These are phyloP conservation scores for Aspergillus phoenicis DNA, from an alignment of 2,329 filamentous ascomycete genomes.

Conservation along the genomic window DNA sequence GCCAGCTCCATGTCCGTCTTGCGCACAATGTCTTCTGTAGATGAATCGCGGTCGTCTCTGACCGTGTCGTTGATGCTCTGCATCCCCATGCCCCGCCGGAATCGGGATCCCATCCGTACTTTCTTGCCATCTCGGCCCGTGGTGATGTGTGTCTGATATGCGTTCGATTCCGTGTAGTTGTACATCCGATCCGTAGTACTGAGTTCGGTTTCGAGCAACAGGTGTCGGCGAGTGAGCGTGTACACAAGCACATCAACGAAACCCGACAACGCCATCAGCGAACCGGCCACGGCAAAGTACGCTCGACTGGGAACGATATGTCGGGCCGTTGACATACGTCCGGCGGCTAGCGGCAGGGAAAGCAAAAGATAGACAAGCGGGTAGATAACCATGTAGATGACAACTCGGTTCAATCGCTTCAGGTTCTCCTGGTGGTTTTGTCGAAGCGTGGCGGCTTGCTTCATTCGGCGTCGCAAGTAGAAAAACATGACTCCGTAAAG, in stretches of 20 bases:
- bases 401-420: conserved; percentile 42
- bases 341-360: conserved; percentile 63
- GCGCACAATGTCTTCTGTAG: conserved; percentile 47
- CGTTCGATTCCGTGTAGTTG: conserved; percentile 33
- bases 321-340: conserved; percentile 43
- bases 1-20: conserved; percentile 36
- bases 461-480: conserved; percentile 50
- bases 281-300: conserved; percentile 55
- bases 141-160: conserved; percentile 33
- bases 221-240: conserved; percentile 57
- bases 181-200: conserved; percentile 29
- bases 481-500: conserved; percentile 54
- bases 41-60: conserved; percentile 42
- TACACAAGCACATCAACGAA: conserved; percentile 62
- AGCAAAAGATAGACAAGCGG: conserved; percentile 58
- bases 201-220: conserved; percentile 54
- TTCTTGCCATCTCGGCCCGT: conserved; percentile 21
- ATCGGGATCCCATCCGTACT: conserved; percentile 20
- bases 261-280: conserved; percentile 59
- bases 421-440: conserved; percentile 38
- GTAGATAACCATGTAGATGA: conserved; percentile 50
- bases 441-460: conserved; percentile 34
- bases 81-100: conserved; percentile 26
- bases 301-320: conserved; percentile 38
- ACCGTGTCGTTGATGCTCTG: conserved; percentile 22